Evolutionary conservation across 75 land plant species (phyloP).

Genomic region (Adiantum capillusveneris): DNA sequence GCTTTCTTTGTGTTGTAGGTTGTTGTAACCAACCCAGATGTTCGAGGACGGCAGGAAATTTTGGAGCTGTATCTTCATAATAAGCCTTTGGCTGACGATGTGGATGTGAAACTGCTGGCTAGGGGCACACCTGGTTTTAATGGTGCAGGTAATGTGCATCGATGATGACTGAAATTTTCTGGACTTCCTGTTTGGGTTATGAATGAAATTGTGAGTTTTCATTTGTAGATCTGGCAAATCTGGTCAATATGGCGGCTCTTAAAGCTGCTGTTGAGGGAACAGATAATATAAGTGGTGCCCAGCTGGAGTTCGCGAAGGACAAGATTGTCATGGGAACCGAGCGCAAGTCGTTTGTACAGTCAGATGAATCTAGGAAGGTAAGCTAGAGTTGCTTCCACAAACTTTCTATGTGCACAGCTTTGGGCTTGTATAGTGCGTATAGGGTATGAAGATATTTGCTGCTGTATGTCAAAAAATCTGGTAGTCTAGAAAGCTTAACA

Average conservation of each 20-base stretch:
- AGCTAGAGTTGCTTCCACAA: neutral
- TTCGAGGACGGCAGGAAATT: constrained; percentile 87
- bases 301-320: constrained; percentile 96
- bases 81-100: constrained; percentile 87
- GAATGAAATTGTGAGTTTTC: neutral
- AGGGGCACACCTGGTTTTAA: constrained; percentile 97
- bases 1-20: constrained; percentile 41
- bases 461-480: too few relatives aligned
- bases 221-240: constrained; percentile 86
- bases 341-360: constrained; percentile 79
- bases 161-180: neutral
- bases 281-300: constrained; percentile 63
- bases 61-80: constrained; percentile 89
- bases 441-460: too few relatives aligned
- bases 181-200: neutral
- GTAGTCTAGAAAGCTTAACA: too few relatives aligned
- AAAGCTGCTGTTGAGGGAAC: constrained; percentile 96
- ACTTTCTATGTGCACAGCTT: too few relatives aligned
- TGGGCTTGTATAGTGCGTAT: too few relatives aligned
- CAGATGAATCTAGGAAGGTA: constrained; percentile 98
- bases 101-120: constrained; percentile 82
- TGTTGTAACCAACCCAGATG: constrained; percentile 93
- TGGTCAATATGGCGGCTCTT: constrained; percentile 97
- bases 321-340: constrained; percentile 98
- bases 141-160: constrained; percentile 67